Evolutionary conservation across 2,329 filamentous ascomycete genomes (phyloP), one percentile per base, ranked within the genome.

Genomic region (Pseudomassariella vexata): DNA sequence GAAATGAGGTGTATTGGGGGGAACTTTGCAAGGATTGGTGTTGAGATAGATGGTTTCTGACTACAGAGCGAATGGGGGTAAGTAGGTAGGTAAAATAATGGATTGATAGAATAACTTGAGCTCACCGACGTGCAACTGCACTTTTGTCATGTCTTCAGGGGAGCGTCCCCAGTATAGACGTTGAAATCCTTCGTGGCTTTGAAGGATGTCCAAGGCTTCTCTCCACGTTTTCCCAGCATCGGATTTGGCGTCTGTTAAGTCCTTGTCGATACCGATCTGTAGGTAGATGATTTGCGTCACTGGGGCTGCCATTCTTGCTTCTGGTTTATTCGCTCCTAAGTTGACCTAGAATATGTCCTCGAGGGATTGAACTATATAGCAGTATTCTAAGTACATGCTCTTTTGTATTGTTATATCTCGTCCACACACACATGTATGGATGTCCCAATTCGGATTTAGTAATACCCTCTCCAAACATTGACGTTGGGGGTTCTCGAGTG

Each of bases 211-310:
- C 5, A 25, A 16, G 1, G 22, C 22, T 17, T 25, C 19, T 3
- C 9, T 19, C 39, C 39, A 40, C 14, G 27, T 10, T 10, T 21
- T 33, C 12, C 37, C 37, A 5, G 30, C 34, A 12, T 28, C 34
- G 1, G 37, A 31, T 8, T 23, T 12, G 19, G 18, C 21, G 14
- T 34, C 28, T 6, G 25, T 28, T 9, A 44, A 15, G n/a, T 36
- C 23, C n/a, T 23, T 23, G 10, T 30, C 30, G 14, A 35, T 32
- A 9, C 32, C 11, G 15, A 44, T 40, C 9, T 27, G 30, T 15
- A 46, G 15, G 28, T 44, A 46, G 10, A 40, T 28, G 24, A 46
- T 44, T 28, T 46, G 43, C 8, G 43, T 46, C 19, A 38, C 32
- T 14, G 26, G 7, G n/a, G 23, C 12, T 3, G 7, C 22, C 28